Conservation (phyloP, 2,329 filamentous ascomycete species). For the Rhexocercosporidium sp. region DNA sequence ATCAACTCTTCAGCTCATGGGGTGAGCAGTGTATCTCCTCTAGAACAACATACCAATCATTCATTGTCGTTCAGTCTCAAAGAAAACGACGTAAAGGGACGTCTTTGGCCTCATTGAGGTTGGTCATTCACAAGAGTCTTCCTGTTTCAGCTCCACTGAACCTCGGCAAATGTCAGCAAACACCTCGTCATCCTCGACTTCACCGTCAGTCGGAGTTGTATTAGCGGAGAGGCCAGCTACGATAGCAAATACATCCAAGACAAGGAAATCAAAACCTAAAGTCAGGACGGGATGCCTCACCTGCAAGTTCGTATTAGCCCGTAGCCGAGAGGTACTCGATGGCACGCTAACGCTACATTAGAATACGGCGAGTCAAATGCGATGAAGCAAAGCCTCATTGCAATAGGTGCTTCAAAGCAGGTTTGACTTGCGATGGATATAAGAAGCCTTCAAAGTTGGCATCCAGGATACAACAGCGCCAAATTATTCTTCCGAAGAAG, state of each 20-base stretch:
- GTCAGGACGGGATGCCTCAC: constrained; percentile 20
- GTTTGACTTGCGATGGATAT: constrained; percentile 21
- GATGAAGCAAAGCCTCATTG: constrained; percentile 19
- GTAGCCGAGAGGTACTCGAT: neutral
- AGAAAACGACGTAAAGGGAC: neutral
- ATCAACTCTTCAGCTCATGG: no score
- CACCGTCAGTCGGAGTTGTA: neutral
- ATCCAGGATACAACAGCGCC: neutral
- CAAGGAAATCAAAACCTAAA: constrained; percentile 3
- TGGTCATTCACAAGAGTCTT: neutral
- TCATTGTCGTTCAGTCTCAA: neutral
- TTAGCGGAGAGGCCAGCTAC: neutral
- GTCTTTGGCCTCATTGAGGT: neutral
- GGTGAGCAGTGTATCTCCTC: no score
- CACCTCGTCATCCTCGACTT: neutral
- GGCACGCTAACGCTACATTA: neutral
- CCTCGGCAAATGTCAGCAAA: constrained; percentile 5
- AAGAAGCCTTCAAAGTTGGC: neutral
- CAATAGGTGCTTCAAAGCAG: constrained; percentile 15
- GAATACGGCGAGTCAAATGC: constrained; percentile 23
- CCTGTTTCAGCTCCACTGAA: neutral
- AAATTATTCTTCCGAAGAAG: constrained; percentile 10
- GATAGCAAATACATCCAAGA: neutral
- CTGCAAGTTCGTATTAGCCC: constrained; percentile 17
- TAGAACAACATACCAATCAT: neutral